Evolutionary conservation across 1,284 basidiomycete species (phyloP).

Genomic region (Moniliella sp.): DNA sequence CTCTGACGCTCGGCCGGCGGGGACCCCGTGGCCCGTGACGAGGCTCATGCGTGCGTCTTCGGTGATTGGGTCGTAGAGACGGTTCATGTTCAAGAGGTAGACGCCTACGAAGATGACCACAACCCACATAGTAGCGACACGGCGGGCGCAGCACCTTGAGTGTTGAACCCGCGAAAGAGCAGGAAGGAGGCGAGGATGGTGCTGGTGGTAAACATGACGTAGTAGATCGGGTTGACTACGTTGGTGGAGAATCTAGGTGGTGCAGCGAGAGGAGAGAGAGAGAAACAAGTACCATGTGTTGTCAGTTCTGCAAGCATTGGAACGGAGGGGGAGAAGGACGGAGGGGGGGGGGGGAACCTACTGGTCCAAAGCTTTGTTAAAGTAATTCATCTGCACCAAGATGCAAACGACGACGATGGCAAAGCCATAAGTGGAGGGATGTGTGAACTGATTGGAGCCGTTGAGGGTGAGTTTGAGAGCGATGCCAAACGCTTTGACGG

Average conservation of each 20-base stretch:
- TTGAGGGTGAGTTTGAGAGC: conserved; percentile 81
- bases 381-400: conserved; percentile 90
- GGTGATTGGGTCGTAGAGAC: conserved; percentile 18
- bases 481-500: conserved; percentile 84
- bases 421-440: conserved; percentile 84
- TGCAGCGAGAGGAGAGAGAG: too few species aligned
- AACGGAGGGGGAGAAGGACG: too few species aligned
- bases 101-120: conserved; percentile 31
- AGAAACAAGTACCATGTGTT: too few species aligned
- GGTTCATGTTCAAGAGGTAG: conserved; percentile 29
- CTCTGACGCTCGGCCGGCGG: conserved; percentile 11
- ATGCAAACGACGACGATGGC: conserved; percentile 67
- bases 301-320: too few species aligned
- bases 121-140: conserved; percentile 30
- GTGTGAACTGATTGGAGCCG: conserved; percentile 85
- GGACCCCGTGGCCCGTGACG: conserved; percentile 21
- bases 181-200: conserved; percentile 86
- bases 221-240: conserved; percentile 95
- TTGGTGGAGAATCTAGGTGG: conserved; percentile 94
- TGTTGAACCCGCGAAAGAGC: conserved; percentile 90
- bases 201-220: conserved; percentile 88
- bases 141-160: conserved; percentile 46
- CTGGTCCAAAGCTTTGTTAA: conserved; percentile 94
- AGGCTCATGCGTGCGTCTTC: conserved; percentile 23
- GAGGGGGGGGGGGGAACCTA: too few species aligned